Conservation (phyloP, 345 rosid genomes). For the Lumnitzera littorea region DNA sequence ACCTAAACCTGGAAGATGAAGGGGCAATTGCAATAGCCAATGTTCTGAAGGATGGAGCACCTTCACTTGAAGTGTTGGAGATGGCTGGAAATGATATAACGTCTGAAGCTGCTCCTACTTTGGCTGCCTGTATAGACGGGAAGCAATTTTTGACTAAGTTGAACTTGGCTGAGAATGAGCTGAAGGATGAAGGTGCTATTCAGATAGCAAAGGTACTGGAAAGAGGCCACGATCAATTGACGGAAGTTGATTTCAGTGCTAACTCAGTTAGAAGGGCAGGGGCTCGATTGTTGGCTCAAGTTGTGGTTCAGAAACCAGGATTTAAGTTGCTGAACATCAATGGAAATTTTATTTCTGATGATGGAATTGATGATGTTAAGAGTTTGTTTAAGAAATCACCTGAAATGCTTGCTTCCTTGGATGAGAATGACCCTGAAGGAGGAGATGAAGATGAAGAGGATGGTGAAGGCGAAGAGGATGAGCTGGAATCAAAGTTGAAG, state of each 20-base stretch:
- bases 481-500: conserved; percentile 64
- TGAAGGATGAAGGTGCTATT: conserved; percentile 73
- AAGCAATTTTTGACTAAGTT: conserved; percentile 57
- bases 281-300: conserved; percentile 54
- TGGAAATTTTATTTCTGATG: conserved; percentile 71
- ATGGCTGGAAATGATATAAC: conserved; percentile 94
- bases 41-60: conserved; percentile 63
- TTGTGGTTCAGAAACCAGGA: conserved; percentile 49
- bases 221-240: conserved; percentile 41
- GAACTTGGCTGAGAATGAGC: conserved; percentile 86
- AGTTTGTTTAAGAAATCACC: conserved; percentile 62
- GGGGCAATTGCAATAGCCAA: conserved; percentile 56
- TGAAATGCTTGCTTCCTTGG: conserved; percentile 55
- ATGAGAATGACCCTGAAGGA: conserved; percentile 88
- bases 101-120: conserved; percentile 44
- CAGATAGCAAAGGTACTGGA: conserved; percentile 56
- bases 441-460: conserved; percentile 39
- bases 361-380: conserved; percentile 76
- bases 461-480: conserved; percentile 31
- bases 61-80: conserved; percentile 61
- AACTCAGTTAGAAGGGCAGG: conserved; percentile 64
- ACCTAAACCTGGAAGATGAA: conserved; percentile 78
- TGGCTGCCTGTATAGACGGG: conserved; percentile 56
- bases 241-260: conserved; percentile 56
- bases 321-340: conserved; percentile 63